Evolutionary conservation across 2,329 filamentous ascomycete genomes (phyloP), one percentile per base, ranked within the genome.

Genomic region (Leptographium lundbergii): DNA sequence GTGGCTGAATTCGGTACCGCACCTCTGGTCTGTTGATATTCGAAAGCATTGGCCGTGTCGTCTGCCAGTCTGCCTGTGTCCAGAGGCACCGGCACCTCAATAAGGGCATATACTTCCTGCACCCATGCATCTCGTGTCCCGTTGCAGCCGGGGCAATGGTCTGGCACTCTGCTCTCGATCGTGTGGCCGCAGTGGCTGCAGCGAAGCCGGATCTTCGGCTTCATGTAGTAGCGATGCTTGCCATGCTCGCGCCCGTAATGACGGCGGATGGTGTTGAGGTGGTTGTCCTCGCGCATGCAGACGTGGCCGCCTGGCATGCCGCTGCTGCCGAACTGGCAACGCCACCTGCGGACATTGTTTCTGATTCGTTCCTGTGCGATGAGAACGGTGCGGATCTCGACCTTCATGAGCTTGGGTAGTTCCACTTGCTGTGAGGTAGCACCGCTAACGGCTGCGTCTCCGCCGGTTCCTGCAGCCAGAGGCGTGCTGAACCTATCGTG

Each of bases 181-280:
- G 34, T 32, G 9, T n/a, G 27, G 27, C 29, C 19, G 47, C 63
- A 64, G 39, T 13, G 25, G 25, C 42, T 51, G 56, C 63, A 64
- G 7, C 55, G 55, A n/a, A 54, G 13, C 6, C 60, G 60, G 2
- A 62, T 13, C 1, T 42, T 10, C 0, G 63, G 62, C 51, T 53
- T 57, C 42, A 34, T 45, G 61, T 61, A 50, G 57, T 62, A 63
- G 11, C 61, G 60, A 51, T 60, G 63, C 14, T 58, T 55, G 55
- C 63, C 63, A 22, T 64, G 63, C 53, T 64, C 63, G n/a, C 63
- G 62, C 4, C 63, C 62, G 32, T 64, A 63, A 57, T 64, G 63
- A 9, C 63, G 62, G 19, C 63, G 63, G 52, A 64, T 62, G 14
- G 63, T 62, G 14, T 62, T 62, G 57, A 64, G 56, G 54, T 56